Evolutionary conservation across 1,139 yeast species (phyloP).

Genomic region (Yamadazyma taylorii): DNA sequence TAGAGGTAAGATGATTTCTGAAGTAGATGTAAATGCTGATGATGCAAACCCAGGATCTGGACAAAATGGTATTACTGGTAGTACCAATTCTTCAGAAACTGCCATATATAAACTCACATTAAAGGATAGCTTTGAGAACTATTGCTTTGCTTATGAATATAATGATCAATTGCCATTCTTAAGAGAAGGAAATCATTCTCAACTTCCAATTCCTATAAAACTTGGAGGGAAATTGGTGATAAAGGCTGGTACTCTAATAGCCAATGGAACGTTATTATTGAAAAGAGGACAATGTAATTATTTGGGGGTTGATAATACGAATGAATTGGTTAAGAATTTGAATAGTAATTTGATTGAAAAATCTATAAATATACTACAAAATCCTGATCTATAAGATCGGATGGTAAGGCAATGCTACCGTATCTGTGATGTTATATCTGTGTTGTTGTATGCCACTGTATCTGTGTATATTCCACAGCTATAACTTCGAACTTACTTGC

Average conservation of each 20-base stretch:
- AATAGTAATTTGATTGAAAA: slow-evolving; percentile 30
- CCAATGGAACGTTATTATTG: slow-evolving; percentile 37
- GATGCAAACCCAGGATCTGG: slow-evolving; percentile 10
- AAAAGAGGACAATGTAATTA: slow-evolving; percentile 32
- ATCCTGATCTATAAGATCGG: slow-evolving; percentile 11
- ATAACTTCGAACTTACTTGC: slow-evolving; percentile 16
- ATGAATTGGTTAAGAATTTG: slow-evolving; percentile 25
- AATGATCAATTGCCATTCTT: slow-evolving; percentile 38
- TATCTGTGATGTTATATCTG: too few species aligned
- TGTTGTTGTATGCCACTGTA: too few species aligned
- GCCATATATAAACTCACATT: slow-evolving; percentile 35
- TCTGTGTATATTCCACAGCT: too few species aligned
- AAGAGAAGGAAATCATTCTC: slow-evolving; percentile 19
- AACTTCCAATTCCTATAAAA: slow-evolving; percentile 35
- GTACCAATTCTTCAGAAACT: not conserved
- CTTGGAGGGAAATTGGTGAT: slow-evolving; percentile 40
- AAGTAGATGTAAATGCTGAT: slow-evolving; percentile 30
- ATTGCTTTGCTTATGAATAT: slow-evolving; percentile 41
- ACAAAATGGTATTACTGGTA: not conserved
- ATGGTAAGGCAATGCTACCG: too few species aligned
- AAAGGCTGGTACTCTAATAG: slow-evolving; percentile 31
- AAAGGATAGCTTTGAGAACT: slow-evolving; percentile 31
- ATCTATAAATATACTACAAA: slow-evolving; percentile 30
- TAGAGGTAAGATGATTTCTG: slow-evolving; percentile 29
- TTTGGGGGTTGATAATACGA: slow-evolving; percentile 27